Base-by-base conservation (phyloP, 2,329 filamentous ascomycete species). In the Diplodia mutila region DNA sequence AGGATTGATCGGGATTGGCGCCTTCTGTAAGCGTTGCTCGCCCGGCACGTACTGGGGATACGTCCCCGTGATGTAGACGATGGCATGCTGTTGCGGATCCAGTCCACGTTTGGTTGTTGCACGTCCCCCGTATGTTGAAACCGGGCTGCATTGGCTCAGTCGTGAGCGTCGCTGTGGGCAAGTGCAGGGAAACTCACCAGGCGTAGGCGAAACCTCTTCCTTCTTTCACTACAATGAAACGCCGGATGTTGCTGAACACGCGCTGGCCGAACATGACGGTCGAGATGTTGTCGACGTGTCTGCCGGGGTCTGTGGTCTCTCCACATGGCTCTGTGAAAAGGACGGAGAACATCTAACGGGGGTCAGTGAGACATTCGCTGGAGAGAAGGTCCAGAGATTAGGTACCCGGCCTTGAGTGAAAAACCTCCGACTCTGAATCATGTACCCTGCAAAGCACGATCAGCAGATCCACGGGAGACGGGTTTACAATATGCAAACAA, bases 91-190 rank as follows among this genome's bases (percentile, higher is more conserved):
- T 2, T 66, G 64, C 5, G 75, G 65, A 29, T 77, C 71, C 4
- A 82, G 75, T 0, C 78, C 78, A 1, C 18, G 61, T 63, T 83
- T 83, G 1, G 71, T 69, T 1, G 79, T 72, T 0, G 79, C 81
- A 25, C 76, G 72, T 1, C 72, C 70, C 4, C 73, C 66, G 61
- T 84, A 83, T 0, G 81, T 83, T 4, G 71, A 74, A 11, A 84
- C 78, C 0, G 77, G 75, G 16, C 81, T 83, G 23, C 21, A 46
- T n/a, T 6, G 21, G 21, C 4, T 59, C n/a, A 59, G 34, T 14
- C 8, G 8, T 2, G 12, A 16, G 8, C 6, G 49, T 4, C 21
- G n/a, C 27, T 11, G 32, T 37, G 14, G 12, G 32, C 25, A 11
- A 11, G 34, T 59, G 21, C 12, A 29, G 37, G 9, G 14, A 27